A percentile compares a stretch with the other conserved stretches of the same genome.
Evolutionary conservation across 2,329 filamentous ascomycete species (phyloP).

Genomic region (Aspergillus texensis): DNA sequence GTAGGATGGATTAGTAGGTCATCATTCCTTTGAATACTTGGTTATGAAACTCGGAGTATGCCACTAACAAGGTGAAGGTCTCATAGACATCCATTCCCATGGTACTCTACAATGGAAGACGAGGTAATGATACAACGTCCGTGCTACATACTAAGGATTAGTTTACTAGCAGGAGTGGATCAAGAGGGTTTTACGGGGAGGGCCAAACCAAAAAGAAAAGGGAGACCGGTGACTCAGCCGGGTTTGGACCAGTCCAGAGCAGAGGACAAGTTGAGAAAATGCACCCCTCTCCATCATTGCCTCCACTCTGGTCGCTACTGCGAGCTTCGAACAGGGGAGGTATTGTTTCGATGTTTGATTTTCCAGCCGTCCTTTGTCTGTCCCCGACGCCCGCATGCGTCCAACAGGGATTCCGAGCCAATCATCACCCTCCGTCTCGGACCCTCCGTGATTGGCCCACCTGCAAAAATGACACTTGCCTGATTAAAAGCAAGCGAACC

Average conservation of each 20-base stretch:
- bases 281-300: background rate
- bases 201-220: background rate
- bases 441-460: slow-evolving; percentile 4
- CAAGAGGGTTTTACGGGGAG: background rate
- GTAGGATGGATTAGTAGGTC: background rate
- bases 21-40: background rate
- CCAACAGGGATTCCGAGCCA: slow-evolving; percentile 13
- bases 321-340: slow-evolving; percentile 5
- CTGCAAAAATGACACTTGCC: slow-evolving; percentile 12
- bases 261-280: background rate
- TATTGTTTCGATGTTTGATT: slow-evolving; percentile 20
- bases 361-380: slow-evolving; percentile 38
- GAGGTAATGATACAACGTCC: slow-evolving; percentile 4
- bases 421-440: background rate
- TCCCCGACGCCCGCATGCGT: slow-evolving; percentile 28
- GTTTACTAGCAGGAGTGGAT: background rate
- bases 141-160: background rate
- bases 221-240: slow-evolving; percentile 7
- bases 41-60: background rate
- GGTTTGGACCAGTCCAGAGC: slow-evolving; percentile 15
- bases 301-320: background rate
- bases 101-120: background rate
- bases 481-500: slow-evolving; percentile 9
- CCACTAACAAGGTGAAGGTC: background rate
- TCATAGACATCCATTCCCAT: slow-evolving; percentile 1